Base-by-base conservation (phyloP, 1,284 basidiomycete species). In the Tilletiopsis washingtonensis region DNA sequence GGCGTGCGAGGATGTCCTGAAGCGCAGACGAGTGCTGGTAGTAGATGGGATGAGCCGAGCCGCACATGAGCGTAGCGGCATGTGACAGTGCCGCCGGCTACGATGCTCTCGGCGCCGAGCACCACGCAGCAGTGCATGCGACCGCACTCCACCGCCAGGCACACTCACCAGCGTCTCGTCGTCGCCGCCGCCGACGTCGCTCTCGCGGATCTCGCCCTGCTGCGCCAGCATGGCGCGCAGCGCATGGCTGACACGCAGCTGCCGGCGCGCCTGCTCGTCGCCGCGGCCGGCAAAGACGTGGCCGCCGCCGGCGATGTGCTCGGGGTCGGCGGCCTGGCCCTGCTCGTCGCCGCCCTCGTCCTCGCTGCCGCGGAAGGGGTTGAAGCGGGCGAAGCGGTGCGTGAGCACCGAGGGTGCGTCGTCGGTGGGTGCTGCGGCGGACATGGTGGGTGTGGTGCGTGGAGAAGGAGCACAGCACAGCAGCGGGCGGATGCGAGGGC, bases 241-340 rank as follows among this genome's bases (percentile, higher is more conserved):
- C 0, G 62, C 64, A 43, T 63, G 56, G 40, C 57, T 61, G 34
- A 69, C 58, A 7, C 59, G 53, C 6, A 67, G 54, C 45, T 64
- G 27, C 15, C 36, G 23, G 14, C 49, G 54, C 7, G 48, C 51
- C 24, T 65, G 62, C 46, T 51, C 55, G 48, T 63, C 57, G 46
- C 57, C 57, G 34, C 51, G 58, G 7, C 56, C 54, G 20, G 57
- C 53, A n/a, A 62, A 56, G 12, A 56, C 65, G 24, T 57, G 57
- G 11, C 66, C 66, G 43, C 64, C 66, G 27, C 66, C 66, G 15
- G 54, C 66, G 34, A 69, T 59, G 17, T 56, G 59, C 40, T 59
- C 58, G 25, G 53, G 53, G 36, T 62, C 59, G 38, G 64, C 51
- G 20, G 62, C 56, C 45, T 67, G 54, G 48, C 66, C 66, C n/a